Conservation (phyloP, 2,329 filamentous ascomycete genomes). For the Chaetomiaceae sp. region DNA sequence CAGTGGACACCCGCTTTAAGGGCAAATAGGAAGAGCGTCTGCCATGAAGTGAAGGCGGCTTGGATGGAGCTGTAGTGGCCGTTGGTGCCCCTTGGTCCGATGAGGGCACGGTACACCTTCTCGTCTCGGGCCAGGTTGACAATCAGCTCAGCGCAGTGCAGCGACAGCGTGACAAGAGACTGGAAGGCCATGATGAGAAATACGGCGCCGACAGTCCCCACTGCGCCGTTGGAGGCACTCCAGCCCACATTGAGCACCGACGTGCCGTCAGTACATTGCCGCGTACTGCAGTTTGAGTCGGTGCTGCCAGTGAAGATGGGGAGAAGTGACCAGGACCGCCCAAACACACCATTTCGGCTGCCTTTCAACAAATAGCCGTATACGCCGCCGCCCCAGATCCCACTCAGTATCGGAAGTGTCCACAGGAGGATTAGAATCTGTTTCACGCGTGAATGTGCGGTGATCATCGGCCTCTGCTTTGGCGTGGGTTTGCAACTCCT, state of each 20-base stretch:
- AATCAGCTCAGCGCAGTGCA: constrained; percentile 28
- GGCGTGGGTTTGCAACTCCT: constrained; percentile 14
- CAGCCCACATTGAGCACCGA: constrained; percentile 29
- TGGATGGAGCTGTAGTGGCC: constrained; percentile 28
- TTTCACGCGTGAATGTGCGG: constrained; percentile 24
- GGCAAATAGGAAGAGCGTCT: constrained; percentile 29
- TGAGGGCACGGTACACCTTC: constrained; percentile 27
- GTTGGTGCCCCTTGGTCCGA: constrained; percentile 26
- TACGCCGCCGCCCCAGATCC: constrained; percentile 21
- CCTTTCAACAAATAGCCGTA: constrained; percentile 25
- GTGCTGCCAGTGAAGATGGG: constrained; percentile 26
- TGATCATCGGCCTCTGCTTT: constrained; percentile 26
- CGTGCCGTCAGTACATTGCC: constrained; percentile 28
- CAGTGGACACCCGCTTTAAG: constrained; percentile 32
- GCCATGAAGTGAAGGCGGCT: constrained; percentile 29
- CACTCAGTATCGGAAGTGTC: constrained; percentile 20
- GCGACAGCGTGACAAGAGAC: constrained; percentile 25
- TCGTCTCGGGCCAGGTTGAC: constrained; percentile 31
- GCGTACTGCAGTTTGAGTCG: constrained; percentile 15
- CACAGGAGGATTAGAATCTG: constrained; percentile 26
- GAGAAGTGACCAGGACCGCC: constrained; percentile 28
- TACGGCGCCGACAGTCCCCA: constrained; percentile 26
- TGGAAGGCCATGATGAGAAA: constrained; percentile 29
- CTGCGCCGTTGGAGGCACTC: constrained; percentile 20
- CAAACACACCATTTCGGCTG: constrained; percentile 22